A percentile compares a stretch with the other conserved stretches of the same genome.
Evolutionary conservation across 805 yeast genomes (phyloP).

Genomic region (Teunomyces funiuensis): DNA sequence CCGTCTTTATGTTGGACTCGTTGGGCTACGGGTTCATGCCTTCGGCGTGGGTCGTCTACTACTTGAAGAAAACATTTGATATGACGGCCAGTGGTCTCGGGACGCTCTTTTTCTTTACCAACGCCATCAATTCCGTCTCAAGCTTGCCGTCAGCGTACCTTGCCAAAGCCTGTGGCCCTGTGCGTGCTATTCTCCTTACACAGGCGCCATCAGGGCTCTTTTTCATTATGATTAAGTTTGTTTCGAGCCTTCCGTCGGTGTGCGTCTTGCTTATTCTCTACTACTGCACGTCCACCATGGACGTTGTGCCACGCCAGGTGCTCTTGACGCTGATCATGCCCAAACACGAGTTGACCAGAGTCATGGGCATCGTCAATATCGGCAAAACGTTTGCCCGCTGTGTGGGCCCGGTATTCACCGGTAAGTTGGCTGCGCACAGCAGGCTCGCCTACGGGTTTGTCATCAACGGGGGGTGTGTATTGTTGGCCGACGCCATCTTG

Average conservation of each 20-base stretch:
- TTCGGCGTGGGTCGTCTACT: slow-evolving; percentile 83
- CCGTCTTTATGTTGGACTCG: slow-evolving; percentile 80
- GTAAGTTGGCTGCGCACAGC: slow-evolving; percentile 58
- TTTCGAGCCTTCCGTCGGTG: slow-evolving; percentile 40
- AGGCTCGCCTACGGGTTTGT: slow-evolving; percentile 50
- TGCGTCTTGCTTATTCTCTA: slow-evolving; percentile 53
- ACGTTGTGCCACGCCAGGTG: slow-evolving; percentile 88
- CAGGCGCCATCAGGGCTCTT: slow-evolving; percentile 79
- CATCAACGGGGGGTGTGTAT: slow-evolving; percentile 51
- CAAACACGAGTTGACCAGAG: slow-evolving; percentile 64
- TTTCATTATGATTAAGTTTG: slow-evolving; percentile 42
- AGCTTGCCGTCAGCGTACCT: slow-evolving; percentile 75
- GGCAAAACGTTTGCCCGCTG: slow-evolving; percentile 85
- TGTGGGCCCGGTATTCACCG: slow-evolving; percentile 79
- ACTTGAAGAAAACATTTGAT: slow-evolving; percentile 58
- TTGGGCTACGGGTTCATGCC: slow-evolving; percentile 89
- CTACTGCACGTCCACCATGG: slow-evolving; percentile 74
- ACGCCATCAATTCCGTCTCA: slow-evolving; percentile 61
- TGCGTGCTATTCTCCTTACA: slow-evolving; percentile 67
- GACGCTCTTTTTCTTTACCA: slow-evolving; percentile 61
- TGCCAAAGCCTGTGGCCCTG: slow-evolving; percentile 72
- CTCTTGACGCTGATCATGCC: slow-evolving; percentile 67
- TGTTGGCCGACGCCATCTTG: slow-evolving; percentile 48
- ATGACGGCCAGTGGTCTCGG: slow-evolving; percentile 63
- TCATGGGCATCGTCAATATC: slow-evolving; percentile 83